These are phyloP conservation scores for Apocynum venetum DNA, from an alignment of 257 asterid species.

Conservation along the genomic window DNA sequence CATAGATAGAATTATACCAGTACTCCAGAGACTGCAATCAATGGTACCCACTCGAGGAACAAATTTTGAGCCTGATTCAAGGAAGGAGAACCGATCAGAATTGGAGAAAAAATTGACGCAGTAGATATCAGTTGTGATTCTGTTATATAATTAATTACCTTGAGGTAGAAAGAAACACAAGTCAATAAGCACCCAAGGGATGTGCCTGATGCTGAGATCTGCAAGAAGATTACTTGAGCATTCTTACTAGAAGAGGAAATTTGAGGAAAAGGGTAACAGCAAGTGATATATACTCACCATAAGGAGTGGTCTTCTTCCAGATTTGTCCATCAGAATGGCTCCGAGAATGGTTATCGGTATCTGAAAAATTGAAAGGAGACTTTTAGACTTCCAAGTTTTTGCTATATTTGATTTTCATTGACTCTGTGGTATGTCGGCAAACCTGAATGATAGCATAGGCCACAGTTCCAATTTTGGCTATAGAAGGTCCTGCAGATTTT, in stretches of 20 bases:
- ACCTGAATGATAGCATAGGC: conserved; percentile 79
- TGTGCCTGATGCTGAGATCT: conserved; percentile 78
- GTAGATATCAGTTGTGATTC: not conserved
- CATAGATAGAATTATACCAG: conserved; percentile 37
- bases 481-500: conserved; percentile 51
- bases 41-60: conserved; percentile 42
- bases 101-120: not conserved
- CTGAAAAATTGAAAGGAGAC: conserved; percentile 24
- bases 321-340: conserved; percentile 69
- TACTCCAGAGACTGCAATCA: conserved; percentile 68
- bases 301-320: conserved; percentile 80
- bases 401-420: not conserved
- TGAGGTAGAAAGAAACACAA: conserved; percentile 63
- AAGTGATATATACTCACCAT: conserved; percentile 30
- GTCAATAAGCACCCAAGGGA: conserved; percentile 65
- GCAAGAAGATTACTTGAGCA: not conserved
- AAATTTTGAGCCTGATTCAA: conserved; percentile 48
- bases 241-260: too few species aligned
- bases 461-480: conserved; percentile 61
- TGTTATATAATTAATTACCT: conserved; percentile 34
- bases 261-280: not conserved
- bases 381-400: not conserved
- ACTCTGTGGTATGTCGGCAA: not conserved
- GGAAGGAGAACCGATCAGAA: not conserved
- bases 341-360: conserved; percentile 70